phyloP scores from a whole-genome alignment of 768 basidiomycete genomes.

The Mycena crocata region DNA sequence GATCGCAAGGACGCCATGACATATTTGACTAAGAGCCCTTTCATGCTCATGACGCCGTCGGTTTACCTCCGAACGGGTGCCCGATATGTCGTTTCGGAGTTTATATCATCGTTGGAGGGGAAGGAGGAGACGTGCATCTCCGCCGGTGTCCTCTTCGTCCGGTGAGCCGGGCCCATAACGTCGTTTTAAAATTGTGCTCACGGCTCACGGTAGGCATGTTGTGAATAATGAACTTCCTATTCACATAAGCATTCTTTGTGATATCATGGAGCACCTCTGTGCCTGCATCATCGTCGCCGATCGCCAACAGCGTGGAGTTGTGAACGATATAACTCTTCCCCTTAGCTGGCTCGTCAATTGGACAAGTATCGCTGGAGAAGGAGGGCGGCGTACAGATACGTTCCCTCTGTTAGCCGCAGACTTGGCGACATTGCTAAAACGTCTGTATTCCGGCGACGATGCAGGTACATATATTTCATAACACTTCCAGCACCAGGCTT shows the following conservation, averaged over 20 bases:
- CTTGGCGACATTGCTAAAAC: conserved; percentile 41
- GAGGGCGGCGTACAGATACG: conserved; percentile 16
- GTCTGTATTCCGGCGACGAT: conserved; percentile 42
- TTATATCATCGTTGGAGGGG: conserved; percentile 44
- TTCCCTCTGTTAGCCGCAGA: conserved; percentile 29
- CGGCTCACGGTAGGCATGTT: conserved; percentile 52
- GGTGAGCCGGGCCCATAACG: conserved; percentile 48
- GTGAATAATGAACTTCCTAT: conserved; percentile 50
- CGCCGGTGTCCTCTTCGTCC: conserved; percentile 52
- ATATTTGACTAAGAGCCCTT: conserved; percentile 50
- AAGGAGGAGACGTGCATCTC: conserved; percentile 40
- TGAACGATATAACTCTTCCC: conserved; percentile 65
- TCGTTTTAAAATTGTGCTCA: neutral
- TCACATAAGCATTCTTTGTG: conserved; percentile 62
- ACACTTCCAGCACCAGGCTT: neutral
- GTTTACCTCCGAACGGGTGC: conserved; percentile 29
- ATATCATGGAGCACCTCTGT: conserved; percentile 62
- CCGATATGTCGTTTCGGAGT: conserved; percentile 45
- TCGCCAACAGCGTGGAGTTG: conserved; percentile 35
- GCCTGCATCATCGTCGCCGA: conserved; percentile 52
- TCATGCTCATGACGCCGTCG: conserved; percentile 35
- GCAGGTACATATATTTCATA: conserved; percentile 37
- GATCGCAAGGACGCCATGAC: conserved; percentile 46
- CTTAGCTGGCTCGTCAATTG: conserved; percentile 59
- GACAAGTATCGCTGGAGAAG: conserved; percentile 30